Evolutionary conservation across 108 stramenopile species (phyloP), one percentile per base, ranked within the genome.

Genomic region (Conticribra guillardii): DNA sequence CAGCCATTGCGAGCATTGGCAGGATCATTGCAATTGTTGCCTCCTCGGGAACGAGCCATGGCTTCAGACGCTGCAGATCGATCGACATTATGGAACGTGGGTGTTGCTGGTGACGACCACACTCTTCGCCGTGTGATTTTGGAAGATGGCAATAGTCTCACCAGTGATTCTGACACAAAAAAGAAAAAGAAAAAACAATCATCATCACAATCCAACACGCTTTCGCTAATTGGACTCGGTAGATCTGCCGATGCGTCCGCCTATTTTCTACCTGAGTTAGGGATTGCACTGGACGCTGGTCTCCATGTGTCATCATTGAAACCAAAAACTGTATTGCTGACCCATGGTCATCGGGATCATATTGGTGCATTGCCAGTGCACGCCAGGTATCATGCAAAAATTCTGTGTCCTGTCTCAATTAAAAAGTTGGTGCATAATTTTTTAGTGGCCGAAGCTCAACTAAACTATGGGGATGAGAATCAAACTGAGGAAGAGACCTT

Each of bases 281-380:
- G 85, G 2, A 80, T 85, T 17, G 82, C 79, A 5, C 56, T 85
- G 15, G 85, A 85, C 58, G 82, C 82, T 19, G 85, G 85, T 0
- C 29, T 85, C 18, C 79, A 83, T 57, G 73, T 83, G 17, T 80
- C 79, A 54, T 81, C 79, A 18, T 31, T 85, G 15, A 3, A 60
- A 11, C 85, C 82, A 14, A 74, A 54, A 56, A 81, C 80, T 28
- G 85, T 86, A 0, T 41, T 86, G 49, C 50, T 86, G 37, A 86
- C 82, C 15, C 85, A 86, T 58, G 85, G 85, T 14, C 85, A 86
- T 52, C 82, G 85, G 19, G 85, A 86, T 54, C 85, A 86, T 45
- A 86, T 81, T 51, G 82, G 66, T 48, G 85, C 85, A 3, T 57
- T 86, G 31, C 85, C 85, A 5, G 68, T 74, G 1, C 82, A 81